Conservation (phyloP, 2,329 filamentous ascomycete genomes). For the Neopestalotiopsis sp. region DNA sequence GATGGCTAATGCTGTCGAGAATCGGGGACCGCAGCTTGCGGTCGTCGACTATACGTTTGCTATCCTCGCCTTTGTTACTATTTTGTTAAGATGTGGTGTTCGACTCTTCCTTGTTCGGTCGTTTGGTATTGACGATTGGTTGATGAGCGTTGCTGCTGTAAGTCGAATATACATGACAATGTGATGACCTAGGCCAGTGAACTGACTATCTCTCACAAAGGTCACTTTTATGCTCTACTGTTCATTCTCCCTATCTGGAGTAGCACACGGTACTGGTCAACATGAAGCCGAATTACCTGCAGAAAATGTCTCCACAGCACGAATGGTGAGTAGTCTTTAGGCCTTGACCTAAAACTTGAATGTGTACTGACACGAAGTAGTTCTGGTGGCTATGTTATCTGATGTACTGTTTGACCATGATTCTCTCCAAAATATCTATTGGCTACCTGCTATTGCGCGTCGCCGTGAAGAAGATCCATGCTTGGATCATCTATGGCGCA, state of each 20-base stretch:
- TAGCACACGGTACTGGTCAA: conserved; percentile 19
- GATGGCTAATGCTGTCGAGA: conserved; percentile 8
- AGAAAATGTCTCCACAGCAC: background rate
- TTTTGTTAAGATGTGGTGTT: conserved; percentile 10
- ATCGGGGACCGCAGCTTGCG: conserved; percentile 13
- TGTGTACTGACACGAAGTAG: background rate
- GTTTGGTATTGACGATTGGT: conserved; percentile 21
- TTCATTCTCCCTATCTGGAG: conserved; percentile 17
- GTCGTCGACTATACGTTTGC: conserved; percentile 12
- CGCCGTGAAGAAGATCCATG: conserved; percentile 22
- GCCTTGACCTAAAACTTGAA: background rate
- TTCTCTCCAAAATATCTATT: conserved; percentile 28
- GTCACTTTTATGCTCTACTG: conserved; percentile 16
- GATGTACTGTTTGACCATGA: conserved; percentile 27
- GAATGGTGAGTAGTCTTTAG: conserved; percentile 6
- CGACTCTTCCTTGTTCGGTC: conserved; percentile 12
- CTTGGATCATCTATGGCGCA: conserved; percentile 27
- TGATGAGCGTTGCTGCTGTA: conserved; percentile 20
- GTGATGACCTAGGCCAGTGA: background rate
- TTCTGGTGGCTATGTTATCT: conserved; percentile 25
- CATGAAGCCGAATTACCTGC: conserved; percentile 11
- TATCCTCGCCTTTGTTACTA: conserved; percentile 9
- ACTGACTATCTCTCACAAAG: background rate
- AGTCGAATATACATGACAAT: background rate
- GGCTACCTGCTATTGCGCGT: conserved; percentile 28